phyloP scores from a whole-genome alignment of 768 basidiomycete genomes.

The Boletus rex-veris region DNA sequence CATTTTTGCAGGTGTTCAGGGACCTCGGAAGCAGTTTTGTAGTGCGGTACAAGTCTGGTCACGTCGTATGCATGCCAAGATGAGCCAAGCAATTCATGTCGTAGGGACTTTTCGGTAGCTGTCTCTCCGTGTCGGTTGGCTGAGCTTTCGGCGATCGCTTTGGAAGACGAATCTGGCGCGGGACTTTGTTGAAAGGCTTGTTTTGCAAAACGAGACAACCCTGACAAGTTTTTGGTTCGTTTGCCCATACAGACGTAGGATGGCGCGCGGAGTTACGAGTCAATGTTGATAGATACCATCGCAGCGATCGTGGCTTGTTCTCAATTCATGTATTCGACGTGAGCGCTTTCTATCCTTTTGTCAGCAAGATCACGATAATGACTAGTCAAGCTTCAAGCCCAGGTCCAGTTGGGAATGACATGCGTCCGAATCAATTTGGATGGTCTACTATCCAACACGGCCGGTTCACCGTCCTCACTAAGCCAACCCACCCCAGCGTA shows the following conservation, averaged over 20 bases:
- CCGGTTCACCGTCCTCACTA: background rate
- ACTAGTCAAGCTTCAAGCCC: background rate
- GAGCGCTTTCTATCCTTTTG: background rate
- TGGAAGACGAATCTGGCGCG: background rate
- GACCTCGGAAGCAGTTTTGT: constrained; percentile 59
- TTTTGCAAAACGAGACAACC: constrained; percentile 43
- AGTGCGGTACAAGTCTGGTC: constrained; percentile 69
- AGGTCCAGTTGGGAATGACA: background rate
- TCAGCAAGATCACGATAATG: background rate
- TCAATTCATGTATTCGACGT: background rate
- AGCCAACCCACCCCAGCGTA: background rate
- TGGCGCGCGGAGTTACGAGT: constrained; percentile 6
- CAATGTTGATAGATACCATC: too few species aligned
- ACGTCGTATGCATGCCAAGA: constrained; percentile 57
- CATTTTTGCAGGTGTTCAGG: constrained; percentile 82
- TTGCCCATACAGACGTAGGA: constrained; percentile 34
- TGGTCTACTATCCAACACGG: constrained; percentile 1
- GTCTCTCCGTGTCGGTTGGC: background rate
- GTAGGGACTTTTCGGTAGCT: constrained; percentile 11
- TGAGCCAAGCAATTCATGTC: constrained; percentile 24
- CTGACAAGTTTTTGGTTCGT: constrained; percentile 38
- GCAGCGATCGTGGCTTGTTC: background rate
- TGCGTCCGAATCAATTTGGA: background rate
- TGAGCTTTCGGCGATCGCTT: background rate
- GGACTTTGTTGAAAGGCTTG: constrained; percentile 33